Conservation (phyloP, 805 yeast species). For the Nakazawaea peltata region DNA sequence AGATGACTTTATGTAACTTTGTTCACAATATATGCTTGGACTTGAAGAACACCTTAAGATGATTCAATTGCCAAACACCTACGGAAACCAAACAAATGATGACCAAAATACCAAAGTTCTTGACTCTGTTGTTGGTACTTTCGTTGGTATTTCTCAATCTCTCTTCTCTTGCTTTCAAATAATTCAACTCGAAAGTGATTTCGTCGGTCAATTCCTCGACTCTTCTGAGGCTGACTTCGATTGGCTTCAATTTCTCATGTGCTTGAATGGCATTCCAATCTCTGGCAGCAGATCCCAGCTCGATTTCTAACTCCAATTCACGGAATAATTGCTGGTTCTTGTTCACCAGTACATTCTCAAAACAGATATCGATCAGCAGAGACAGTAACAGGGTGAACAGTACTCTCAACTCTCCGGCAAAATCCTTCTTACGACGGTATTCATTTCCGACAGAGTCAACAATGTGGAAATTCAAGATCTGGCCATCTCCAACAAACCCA, state of each 20-base stretch:
- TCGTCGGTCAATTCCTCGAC: conserved; percentile 83
- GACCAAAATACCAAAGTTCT: conserved; percentile 71
- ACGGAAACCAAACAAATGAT: conserved; percentile 63
- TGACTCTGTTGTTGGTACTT: conserved; percentile 88
- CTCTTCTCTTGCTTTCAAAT: conserved; percentile 82
- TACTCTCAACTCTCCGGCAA: conserved; percentile 63
- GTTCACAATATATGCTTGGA: conserved; percentile 71
- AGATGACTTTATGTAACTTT: no score
- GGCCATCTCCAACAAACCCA: conserved; percentile 85
- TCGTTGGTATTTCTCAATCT: conserved; percentile 95
- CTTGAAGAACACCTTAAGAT: conserved; percentile 88
- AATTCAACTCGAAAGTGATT: conserved; percentile 69
- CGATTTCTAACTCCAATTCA: conserved; percentile 83
- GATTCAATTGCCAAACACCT: conserved; percentile 89
- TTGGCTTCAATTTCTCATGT: conserved; percentile 85
- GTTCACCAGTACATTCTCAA: conserved; percentile 51
- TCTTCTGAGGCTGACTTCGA: conserved; percentile 82
- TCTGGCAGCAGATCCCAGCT: conserved; percentile 93
- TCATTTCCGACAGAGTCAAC: conserved; percentile 81
- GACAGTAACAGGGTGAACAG: conserved; percentile 81
- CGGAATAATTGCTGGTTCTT: conserved; percentile 43
- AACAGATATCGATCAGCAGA: conserved; percentile 87
- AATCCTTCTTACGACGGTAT: conserved; percentile 67
- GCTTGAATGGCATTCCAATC: conserved; percentile 97
- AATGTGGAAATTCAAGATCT: conserved; percentile 57